Base-by-base conservation (phyloP, 495 filamentous ascomycete species). In the Aspergillus taichungensis region DNA sequence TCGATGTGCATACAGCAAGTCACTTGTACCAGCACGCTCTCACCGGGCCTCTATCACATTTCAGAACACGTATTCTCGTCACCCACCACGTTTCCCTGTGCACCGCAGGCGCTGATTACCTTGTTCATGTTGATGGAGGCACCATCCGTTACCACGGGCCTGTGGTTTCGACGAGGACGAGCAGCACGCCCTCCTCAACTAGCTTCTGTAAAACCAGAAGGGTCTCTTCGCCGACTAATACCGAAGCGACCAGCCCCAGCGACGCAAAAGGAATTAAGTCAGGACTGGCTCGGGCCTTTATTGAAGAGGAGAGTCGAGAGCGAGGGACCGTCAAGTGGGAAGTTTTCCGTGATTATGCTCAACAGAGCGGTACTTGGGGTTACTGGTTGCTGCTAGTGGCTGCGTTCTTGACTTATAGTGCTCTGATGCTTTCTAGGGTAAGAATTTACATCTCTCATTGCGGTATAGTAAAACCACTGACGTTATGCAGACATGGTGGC, bases 71-170 rank as follows among this genome's bases (percentile, higher is more conserved):
- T 30, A 83, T 88, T 39, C 55, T 88, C 24, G 84, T 84, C 9
- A 88, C 84, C 1, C 84, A 88, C 55, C 84, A 87, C 46, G 72
- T 86, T 8, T 73, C 72, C 7, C 67, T 88, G 8, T 82, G 77
- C 47, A 66, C 79, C 37, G 66, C 77, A 1, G 73, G 73, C 57
- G 77, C 84, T 8, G 77, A 77, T 46, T 87, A 80, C 43, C 59
- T 79, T 6, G 76, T 86, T 4, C 69, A 77, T 33, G 68, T 88
- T 0, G 73, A 71, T n/a, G 69, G 84, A 43, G 84, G 84, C 5
- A 68, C 64, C 24, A 69, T 82, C 1, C 54, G 79, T 28, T 57
- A 79, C 47, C 71, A 75, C 6, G 43, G 43, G 7, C 35, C 3
- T 28, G 4, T 3, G 28, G 12, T 8, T 24, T 45, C 1, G n/a